phyloP scores from a whole-genome alignment of 2,329 filamentous ascomycete genomes.

The Ceratocystis destructans region DNA sequence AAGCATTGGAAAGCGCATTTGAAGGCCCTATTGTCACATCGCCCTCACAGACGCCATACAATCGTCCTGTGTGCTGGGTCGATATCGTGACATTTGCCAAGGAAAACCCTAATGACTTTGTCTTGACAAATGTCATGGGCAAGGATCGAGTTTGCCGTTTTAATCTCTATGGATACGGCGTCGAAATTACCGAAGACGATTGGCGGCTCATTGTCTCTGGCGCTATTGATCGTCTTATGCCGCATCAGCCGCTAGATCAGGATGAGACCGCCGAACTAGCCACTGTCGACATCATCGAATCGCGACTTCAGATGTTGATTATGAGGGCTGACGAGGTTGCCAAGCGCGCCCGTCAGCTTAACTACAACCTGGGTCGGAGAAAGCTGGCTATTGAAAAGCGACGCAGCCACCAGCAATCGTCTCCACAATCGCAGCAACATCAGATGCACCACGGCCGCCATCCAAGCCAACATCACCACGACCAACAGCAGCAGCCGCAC shows the following conservation, averaged over 20 bases:
- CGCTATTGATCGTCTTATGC: slow-evolving; percentile 63
- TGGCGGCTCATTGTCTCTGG: slow-evolving; percentile 73
- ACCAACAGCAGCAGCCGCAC: neutral
- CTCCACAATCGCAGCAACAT: slow-evolving; percentile 15
- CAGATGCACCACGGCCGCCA: slow-evolving; percentile 10
- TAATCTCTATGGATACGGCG: slow-evolving; percentile 62
- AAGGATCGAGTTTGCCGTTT: slow-evolving; percentile 66
- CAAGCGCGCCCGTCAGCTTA: slow-evolving; percentile 54
- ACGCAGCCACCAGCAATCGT: slow-evolving; percentile 31
- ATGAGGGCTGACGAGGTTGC: slow-evolving; percentile 65
- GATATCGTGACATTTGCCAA: slow-evolving; percentile 77
- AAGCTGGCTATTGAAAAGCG: slow-evolving; percentile 58
- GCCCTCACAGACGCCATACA: slow-evolving; percentile 40
- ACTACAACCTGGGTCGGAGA: slow-evolving; percentile 63
- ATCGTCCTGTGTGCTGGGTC: slow-evolving; percentile 55
- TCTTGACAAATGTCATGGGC: slow-evolving; percentile 53
- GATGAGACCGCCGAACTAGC: slow-evolving; percentile 77
- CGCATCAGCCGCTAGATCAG: slow-evolving; percentile 66
- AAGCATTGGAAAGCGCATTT: slow-evolving; percentile 75
- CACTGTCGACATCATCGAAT: slow-evolving; percentile 71
- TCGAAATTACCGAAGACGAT: slow-evolving; percentile 80
- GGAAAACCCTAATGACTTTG: slow-evolving; percentile 65
- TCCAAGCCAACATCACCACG: neutral
- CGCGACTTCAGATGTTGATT: slow-evolving; percentile 61
- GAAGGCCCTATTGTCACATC: slow-evolving; percentile 56